Evolutionary conservation across 2,329 filamentous ascomycete genomes (phyloP), one percentile per base, ranked within the genome.

Genomic region (Amauroascus verrucosus): DNA sequence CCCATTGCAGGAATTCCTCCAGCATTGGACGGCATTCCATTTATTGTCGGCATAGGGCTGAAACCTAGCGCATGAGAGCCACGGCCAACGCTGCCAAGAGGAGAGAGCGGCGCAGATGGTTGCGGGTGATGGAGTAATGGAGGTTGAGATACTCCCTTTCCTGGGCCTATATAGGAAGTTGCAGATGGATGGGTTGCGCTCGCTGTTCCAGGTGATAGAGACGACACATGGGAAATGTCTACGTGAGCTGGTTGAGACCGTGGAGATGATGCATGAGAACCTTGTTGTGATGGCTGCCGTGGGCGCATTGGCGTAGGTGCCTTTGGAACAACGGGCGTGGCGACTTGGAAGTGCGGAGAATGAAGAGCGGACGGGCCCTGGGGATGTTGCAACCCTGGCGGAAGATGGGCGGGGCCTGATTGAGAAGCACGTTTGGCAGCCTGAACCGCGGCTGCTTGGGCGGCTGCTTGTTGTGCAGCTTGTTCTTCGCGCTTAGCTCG

Each of bases 281-380:
- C 84, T 65, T 93, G 88, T 58, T 94, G 88, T 7, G 88, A 93
- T 45, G 81, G 72, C 56, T 90, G 86, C 53, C 88, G 83, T 35
- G 83, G 79, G 57, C 86, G 85, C 59, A 82, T 84, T 7, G 89
- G 87, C 11, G 87, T 90, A 4, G 88, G 83, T 18, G 84, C 83
- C 67, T 95, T 95, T 11, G 89, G 83, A 45, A 95, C 72, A 24
- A 82, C 84, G 6, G 93, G 91, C 32, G 87, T 93, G 8, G 86
- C 85, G 56, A 88, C 77, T 26, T 84, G 74, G 48, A 91, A 79
- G 65, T 88, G 87, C 6, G 91, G 91, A 14, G 91, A 96, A 46
- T 82, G 81, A 58, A 84, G 77, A 55, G 71, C 72, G 14, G 72
- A 70, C 30, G 71, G 69, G 20, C 73, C 77, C 54, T 79, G 75